phyloP scores from a whole-genome alignment of 2,329 filamentous ascomycete genomes.

The Penicillium concentricum region DNA sequence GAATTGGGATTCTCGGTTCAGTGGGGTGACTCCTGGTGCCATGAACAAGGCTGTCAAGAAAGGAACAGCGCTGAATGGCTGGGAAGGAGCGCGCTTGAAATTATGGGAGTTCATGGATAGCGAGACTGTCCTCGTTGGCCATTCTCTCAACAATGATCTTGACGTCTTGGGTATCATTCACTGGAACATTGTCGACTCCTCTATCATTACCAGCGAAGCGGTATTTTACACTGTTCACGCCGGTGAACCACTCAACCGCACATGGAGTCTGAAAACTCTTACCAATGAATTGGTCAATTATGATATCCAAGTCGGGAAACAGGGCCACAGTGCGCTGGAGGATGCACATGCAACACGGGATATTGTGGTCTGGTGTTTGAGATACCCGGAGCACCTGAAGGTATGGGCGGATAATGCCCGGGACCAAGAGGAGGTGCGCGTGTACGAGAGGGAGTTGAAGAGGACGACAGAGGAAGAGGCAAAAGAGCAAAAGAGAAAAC shows the following conservation, averaged over 20 bases:
- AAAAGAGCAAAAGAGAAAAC: constrained; percentile 1
- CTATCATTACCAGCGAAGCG: constrained; percentile 41
- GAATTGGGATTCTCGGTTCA: constrained; percentile 42
- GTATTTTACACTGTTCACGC: constrained; percentile 15
- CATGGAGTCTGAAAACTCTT: constrained; percentile 41
- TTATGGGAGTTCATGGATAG: constrained; percentile 46
- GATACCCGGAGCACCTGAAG: constrained; percentile 37
- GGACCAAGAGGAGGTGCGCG: background rate
- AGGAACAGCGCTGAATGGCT: constrained; percentile 40
- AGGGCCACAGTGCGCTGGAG: constrained; percentile 51
- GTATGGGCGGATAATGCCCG: constrained; percentile 31
- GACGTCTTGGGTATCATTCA: constrained; percentile 47
- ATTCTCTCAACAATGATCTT: constrained; percentile 49
- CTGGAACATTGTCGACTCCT: constrained; percentile 46
- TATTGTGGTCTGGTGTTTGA: constrained; percentile 48
- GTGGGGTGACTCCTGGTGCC: constrained; percentile 37
- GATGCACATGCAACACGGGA: constrained; percentile 53
- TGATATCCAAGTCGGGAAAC: constrained; percentile 34
- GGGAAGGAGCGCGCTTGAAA: constrained; percentile 43
- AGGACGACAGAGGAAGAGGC: background rate
- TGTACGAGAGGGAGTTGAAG: background rate
- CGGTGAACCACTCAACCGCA: constrained; percentile 2
- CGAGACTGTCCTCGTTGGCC: constrained; percentile 51
- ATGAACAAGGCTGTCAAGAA: constrained; percentile 33
- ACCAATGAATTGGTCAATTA: constrained; percentile 36